phyloP scores from a whole-genome alignment of 148 eudicot genomes.

The Spergularia marina region DNA sequence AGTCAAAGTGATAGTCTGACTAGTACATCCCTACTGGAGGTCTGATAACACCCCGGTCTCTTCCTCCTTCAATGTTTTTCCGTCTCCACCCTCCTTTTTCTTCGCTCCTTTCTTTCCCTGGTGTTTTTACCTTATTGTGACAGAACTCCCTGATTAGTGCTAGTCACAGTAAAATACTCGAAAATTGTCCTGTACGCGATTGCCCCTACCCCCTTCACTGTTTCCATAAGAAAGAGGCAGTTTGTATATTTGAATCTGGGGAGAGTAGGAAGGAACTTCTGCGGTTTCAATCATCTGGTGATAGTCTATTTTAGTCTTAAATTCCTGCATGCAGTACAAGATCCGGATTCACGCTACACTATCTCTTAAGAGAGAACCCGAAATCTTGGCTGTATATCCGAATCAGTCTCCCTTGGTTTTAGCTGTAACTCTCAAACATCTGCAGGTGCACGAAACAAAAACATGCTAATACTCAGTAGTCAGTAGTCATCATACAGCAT shows the following conservation, averaged over 20 bases:
- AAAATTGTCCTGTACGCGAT: constrained; percentile 4
- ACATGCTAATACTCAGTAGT: not conserved
- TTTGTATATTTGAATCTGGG: constrained; percentile 12
- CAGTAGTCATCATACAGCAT: no score
- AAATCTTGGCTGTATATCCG: not conserved
- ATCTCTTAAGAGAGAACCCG: no score
- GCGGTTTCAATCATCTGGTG: not conserved
- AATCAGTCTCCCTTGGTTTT: not conserved
- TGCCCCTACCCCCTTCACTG: not conserved
- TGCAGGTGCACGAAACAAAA: not conserved
- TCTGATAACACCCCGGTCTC: not conserved
- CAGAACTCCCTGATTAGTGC: constrained; percentile 18
- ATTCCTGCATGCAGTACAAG: not conserved
- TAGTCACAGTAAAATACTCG: constrained; percentile 10
- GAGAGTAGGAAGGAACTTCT: not conserved
- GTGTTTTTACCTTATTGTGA: constrained; percentile 22
- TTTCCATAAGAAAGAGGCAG: constrained; percentile 11
- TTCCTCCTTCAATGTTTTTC: not conserved
- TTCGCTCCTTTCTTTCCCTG: constrained; percentile 8
- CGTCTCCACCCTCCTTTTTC: not conserved
- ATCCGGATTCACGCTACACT: not conserved
- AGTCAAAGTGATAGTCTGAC: not conserved
- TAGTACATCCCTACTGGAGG: not conserved
- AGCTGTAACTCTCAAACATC: not conserved
- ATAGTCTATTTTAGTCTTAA: not conserved